Percentiles rank a stretch among this genome's conserved stretches.
phyloP scores from a whole-genome alignment of 345 rosid genomes.

The Sisymbrium irio region DNA sequence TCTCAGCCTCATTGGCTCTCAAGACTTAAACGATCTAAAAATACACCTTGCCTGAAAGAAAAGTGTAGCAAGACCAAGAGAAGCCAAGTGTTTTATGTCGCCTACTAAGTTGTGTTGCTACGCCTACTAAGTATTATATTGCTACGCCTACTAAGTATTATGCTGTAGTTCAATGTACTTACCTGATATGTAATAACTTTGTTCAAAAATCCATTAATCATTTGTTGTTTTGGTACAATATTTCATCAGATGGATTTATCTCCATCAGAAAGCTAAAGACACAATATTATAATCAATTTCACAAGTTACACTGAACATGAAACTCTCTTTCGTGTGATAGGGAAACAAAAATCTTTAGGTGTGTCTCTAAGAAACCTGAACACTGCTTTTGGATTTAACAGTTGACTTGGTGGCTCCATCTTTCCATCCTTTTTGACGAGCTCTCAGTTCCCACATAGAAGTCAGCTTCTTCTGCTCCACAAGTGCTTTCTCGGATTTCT shows the following conservation, averaged over 20 bases:
- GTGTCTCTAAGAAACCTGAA: conserved; percentile 40
- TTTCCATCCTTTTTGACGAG: conserved; percentile 87
- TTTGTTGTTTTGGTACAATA: conserved; percentile 9
- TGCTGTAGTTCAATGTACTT: conserved; percentile 5
- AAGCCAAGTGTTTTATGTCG: conserved; percentile 1
- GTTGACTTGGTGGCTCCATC: conserved; percentile 52
- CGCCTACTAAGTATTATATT: conserved; percentile 3
- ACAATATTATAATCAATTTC: neutral
- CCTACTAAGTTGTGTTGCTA: neutral
- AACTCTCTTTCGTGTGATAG: conserved; percentile 13
- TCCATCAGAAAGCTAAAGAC: conserved; percentile 5
- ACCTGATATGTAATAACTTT: conserved; percentile 14
- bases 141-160: conserved; percentile 13
- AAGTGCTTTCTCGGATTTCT: conserved; percentile 70
- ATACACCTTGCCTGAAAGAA: conserved; percentile 35
- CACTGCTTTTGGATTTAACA: conserved; percentile 50
- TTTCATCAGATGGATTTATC: neutral
- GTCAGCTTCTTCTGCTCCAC: conserved; percentile 74
- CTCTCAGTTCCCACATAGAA: conserved; percentile 73
- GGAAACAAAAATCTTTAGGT: neutral
- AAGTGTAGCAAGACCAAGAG: neutral
- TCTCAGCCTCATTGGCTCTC: conserved; percentile 52
- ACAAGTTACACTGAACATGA: neutral
- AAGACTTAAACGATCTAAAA: conserved; percentile 62
- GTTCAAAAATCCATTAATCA: conserved; percentile 15